These are phyloP conservation scores for Cytidiella melzeri DNA, from an alignment of 768 basidiomycete species.

Conservation along the genomic window DNA sequence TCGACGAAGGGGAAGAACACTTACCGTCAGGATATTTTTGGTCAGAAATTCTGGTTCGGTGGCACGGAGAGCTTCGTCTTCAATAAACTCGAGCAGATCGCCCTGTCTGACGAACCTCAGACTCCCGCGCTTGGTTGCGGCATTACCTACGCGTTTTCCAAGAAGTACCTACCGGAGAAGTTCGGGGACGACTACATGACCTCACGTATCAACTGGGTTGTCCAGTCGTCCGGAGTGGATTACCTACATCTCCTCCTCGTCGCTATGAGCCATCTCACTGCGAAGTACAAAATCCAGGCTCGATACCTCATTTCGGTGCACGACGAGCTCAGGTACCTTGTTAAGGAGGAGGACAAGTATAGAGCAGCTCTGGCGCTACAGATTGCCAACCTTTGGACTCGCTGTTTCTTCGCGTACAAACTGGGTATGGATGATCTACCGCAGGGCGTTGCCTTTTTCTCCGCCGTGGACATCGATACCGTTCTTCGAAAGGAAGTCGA, in stretches of 20 bases:
- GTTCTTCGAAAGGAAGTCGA: constrained; percentile 94
- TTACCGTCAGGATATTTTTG: constrained; percentile 66
- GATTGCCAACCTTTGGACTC: constrained; percentile 94
- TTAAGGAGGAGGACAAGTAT: constrained; percentile 82
- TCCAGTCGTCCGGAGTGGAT: constrained; percentile 97
- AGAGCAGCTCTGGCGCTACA: constrained; percentile 91
- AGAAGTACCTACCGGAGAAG: constrained; percentile 74
- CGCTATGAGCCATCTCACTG: constrained; percentile 84
- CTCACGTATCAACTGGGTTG: constrained; percentile 98
- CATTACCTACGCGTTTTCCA: constrained; percentile 88
- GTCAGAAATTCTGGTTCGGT: constrained; percentile 90
- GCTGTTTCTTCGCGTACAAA: constrained; percentile 82
- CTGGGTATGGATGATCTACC: constrained; percentile 97
- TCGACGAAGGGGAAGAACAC: constrained; percentile 93
- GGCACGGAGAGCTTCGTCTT: constrained; percentile 95
- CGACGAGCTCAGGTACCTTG: constrained; percentile 93
- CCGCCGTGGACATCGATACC: constrained; percentile 87
- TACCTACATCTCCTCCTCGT: constrained; percentile 96
- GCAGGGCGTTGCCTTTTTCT: constrained; percentile 95
- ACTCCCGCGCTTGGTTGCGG: constrained; percentile 95
- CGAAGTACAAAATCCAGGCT: constrained; percentile 77
- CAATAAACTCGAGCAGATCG: constrained; percentile 96
- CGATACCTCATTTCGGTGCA: constrained; percentile 96
- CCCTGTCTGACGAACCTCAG: constrained; percentile 75
- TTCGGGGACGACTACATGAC: constrained; percentile 90